Evolutionary conservation across 257 asterid genomes (phyloP).

Genomic region (Salvia miltiorrhiza): DNA sequence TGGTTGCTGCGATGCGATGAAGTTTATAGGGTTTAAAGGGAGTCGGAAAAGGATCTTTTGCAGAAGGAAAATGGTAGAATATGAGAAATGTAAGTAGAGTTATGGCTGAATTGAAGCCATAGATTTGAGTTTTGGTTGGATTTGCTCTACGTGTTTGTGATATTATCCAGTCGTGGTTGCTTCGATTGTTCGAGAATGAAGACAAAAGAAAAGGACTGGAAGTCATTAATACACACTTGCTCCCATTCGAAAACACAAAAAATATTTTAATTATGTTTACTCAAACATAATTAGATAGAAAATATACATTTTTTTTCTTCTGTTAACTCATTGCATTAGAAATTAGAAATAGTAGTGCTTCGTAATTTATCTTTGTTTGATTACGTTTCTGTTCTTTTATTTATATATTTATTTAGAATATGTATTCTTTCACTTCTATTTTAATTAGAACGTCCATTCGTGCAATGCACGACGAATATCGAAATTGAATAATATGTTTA

Average conservation of each 20-base stretch:
- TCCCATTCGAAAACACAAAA: not conserved
- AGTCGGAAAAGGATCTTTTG: not conserved
- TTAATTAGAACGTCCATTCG: no score
- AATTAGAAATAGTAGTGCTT: no score
- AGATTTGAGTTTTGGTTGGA: constrained; percentile 38
- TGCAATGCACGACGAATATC: no score
- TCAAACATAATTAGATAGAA: no score
- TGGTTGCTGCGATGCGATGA: not conserved
- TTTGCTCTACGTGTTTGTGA: constrained; percentile 45
- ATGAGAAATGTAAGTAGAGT: constrained; percentile 5
- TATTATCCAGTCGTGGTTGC: constrained; percentile 44
- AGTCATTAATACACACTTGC: not conserved
- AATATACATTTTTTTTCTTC: no score
- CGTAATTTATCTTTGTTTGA: not conserved
- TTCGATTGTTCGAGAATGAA: not conserved
- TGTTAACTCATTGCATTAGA: no score
- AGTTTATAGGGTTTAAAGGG: constrained; percentile 3
- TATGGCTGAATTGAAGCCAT: constrained; percentile 41
- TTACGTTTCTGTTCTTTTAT: not conserved
- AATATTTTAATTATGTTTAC: no score
- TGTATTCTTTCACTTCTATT: not conserved
- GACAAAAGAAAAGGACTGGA: not conserved
- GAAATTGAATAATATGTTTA: no score
- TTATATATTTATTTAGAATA: not conserved
- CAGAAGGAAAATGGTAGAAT: not conserved